Conservation (phyloP, 306 rosid genomes). For the Vachellia pachyceras region DNA sequence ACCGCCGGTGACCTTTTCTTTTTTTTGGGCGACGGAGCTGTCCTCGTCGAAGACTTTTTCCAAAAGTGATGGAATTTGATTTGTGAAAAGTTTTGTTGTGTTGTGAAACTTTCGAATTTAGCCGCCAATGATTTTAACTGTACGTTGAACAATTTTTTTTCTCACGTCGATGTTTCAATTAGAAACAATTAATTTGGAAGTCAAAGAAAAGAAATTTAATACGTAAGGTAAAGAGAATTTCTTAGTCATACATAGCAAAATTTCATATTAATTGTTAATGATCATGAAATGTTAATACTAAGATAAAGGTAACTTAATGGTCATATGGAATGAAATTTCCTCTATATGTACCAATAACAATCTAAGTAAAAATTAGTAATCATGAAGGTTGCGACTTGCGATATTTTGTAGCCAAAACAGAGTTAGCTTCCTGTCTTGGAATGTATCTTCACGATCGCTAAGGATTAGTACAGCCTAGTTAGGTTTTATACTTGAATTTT, state of each 20-base stretch:
- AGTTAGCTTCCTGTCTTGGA: background rate
- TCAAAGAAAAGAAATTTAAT: background rate
- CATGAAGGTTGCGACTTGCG: no score
- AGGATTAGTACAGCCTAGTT: no score
- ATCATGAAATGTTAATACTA: no score
- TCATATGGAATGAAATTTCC: no score
- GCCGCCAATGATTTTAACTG: background rate
- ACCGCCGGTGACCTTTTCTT: background rate
- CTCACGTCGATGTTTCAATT: background rate
- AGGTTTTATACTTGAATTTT: no score
- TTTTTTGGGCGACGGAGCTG: background rate
- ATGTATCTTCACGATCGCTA: no score
- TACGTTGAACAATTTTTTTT: background rate
- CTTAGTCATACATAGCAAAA: background rate
- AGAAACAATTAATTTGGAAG: background rate
- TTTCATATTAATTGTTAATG: background rate
- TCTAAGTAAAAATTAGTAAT: no score
- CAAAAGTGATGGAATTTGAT: background rate
- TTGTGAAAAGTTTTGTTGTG: background rate
- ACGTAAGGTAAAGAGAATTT: background rate
- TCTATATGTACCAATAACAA: no score
- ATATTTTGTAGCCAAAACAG: background rate
- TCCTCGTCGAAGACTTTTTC: background rate
- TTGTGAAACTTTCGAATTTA: background rate
- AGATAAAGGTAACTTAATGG: background rate